Conservation (phyloP, 306 rosid genomes). For the Hippophae rhamnoides region DNA sequence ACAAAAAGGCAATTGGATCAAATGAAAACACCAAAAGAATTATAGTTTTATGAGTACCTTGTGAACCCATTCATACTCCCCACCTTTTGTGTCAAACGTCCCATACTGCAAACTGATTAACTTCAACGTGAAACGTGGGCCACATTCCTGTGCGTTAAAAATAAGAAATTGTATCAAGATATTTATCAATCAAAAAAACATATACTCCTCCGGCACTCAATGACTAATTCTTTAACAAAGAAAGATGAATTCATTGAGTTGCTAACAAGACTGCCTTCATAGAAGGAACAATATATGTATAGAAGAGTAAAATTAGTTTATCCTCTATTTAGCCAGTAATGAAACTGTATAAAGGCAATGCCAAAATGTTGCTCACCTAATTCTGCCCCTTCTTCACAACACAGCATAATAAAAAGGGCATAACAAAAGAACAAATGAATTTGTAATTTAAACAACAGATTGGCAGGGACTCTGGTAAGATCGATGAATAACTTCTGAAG, state of each 20-base stretch:
- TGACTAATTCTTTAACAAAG: background rate
- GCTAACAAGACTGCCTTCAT: too few relatives aligned
- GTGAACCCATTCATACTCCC: slow-evolving; percentile 95
- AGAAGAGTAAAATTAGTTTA: too few relatives aligned
- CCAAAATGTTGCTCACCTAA: too few relatives aligned
- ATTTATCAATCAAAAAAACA: background rate
- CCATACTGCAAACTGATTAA: slow-evolving; percentile 73
- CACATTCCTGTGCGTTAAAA: slow-evolving; percentile 58
- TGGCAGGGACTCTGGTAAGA: too few relatives aligned
- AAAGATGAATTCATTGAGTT: background rate
- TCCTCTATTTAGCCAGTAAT: too few relatives aligned
- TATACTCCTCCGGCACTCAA: background rate
- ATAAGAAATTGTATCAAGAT: background rate
- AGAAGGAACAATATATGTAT: too few relatives aligned
- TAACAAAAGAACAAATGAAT: too few relatives aligned
- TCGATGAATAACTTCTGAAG: too few relatives aligned
- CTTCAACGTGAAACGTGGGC: slow-evolving; percentile 85
- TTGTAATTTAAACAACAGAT: too few relatives aligned
- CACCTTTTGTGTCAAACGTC: slow-evolving; percentile 75
- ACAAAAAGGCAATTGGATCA: slow-evolving; percentile 1
- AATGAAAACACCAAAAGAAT: slow-evolving; percentile 4
- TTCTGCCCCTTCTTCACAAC: too few relatives aligned
- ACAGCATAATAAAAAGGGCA: too few relatives aligned
- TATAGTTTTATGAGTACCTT: slow-evolving; percentile 42
- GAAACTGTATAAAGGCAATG: too few relatives aligned